phyloP scores from a whole-genome alignment of 2,329 filamentous ascomycete species.

The Talaromyces marneffei region DNA sequence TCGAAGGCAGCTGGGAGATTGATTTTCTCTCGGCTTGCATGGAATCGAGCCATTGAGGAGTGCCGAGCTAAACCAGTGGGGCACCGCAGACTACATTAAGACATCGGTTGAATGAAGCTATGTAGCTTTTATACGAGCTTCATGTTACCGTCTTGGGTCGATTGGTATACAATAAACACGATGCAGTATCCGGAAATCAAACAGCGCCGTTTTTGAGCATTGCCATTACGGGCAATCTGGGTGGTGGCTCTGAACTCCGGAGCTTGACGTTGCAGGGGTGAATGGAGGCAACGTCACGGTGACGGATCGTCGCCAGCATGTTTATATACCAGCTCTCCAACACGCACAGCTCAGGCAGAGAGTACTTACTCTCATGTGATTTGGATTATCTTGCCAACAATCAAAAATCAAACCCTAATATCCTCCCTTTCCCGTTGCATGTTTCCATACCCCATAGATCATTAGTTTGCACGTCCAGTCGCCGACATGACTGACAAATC shows the following conservation, averaged over 20 bases:
- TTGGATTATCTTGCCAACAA: background rate
- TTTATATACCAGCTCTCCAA: background rate
- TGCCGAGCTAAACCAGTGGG: too few relatives aligned
- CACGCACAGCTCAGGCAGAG: background rate
- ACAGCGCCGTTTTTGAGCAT: background rate
- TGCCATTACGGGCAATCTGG: background rate
- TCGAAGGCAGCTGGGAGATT: too few relatives aligned
- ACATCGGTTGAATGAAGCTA: too few relatives aligned
- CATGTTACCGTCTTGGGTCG: background rate
- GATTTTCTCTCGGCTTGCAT: too few relatives aligned
- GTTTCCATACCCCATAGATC: background rate
- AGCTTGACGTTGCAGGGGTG: background rate
- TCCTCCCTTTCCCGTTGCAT: background rate
- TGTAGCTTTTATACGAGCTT: background rate
- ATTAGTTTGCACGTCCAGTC: background rate
- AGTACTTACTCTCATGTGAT: background rate
- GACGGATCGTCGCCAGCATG: background rate
- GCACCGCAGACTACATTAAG: too few relatives aligned
- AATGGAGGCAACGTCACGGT: slow-evolving; percentile 13
- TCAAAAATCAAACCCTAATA: background rate
- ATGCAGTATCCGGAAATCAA: background rate
- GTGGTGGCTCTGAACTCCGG: slow-evolving; percentile 9
- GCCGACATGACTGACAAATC: slow-evolving; percentile 21
- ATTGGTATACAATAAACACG: background rate
- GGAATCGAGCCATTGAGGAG: too few relatives aligned